Evolutionary conservation across 257 asterid species (phyloP), one percentile per base, ranked within the genome.

Genomic region (Solanum corneliomulleri): DNA sequence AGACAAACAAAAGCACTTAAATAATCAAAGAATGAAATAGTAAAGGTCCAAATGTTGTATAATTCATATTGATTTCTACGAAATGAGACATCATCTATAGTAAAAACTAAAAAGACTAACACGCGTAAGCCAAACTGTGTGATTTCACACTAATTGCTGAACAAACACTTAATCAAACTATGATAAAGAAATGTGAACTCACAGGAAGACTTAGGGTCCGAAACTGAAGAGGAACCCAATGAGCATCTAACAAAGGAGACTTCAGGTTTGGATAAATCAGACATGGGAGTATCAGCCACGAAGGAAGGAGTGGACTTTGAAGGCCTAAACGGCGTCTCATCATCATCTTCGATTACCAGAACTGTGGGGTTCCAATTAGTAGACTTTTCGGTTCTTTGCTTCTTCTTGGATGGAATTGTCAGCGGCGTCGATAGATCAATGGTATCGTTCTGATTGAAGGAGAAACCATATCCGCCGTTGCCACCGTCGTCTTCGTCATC

Each of bases 341-440:
- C 99, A 58, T 92, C 98, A 82, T 95, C 99, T 72, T 94, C 96
- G 68, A 97, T 92, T 86, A 94, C 60, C 82, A 95, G 86, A 39
- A 94, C 91, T n/a, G 95, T 70, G n/a, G 93, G 45, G 44, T 87
- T 66, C 58, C 15, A 23, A 29, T 90, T 91, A 93, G 91, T 92
- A 92, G 92, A 49, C 77, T 82, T 71, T 49, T 89, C 93, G 31
- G 86, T 91, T 83, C 94, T 91, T 69, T 85, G 97, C 84, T 94
- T 95, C 94, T 95, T 94, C 90, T 91, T 96, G 64, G 92, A 88
- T 58, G 87, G 88, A 29, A 86, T 86, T 69, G 90, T 85, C 25
- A 93, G 90, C 23, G 98, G 98, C 23, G 98, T 94, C 20, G 92
- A 89, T 76, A 94, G 95, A 90, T 94, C 98, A 78, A 94, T 89